Base-by-base conservation (phyloP, 2,329 filamentous ascomycete genomes). In the Cladosporium sp. region DNA sequence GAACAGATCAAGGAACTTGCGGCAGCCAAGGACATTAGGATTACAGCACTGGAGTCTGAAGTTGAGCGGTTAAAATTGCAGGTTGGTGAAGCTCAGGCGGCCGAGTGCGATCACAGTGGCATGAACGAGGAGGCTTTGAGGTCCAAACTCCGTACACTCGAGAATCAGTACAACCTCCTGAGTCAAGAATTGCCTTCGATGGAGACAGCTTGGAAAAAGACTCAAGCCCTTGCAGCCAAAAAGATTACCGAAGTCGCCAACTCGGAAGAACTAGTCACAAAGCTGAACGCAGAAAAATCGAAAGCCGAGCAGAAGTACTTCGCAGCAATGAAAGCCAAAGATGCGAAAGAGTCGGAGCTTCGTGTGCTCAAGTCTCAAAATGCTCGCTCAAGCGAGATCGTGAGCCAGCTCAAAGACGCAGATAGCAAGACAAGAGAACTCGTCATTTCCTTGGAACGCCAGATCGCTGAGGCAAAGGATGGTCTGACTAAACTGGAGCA, bases 251-350 rank as follows among this genome's bases (percentile, higher is more conserved):
- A 97, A 68, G 88, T 91, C 62, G 82, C 84, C 6, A 83, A 85
- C 4, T 81, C 92, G 74, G 93, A 98, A 79, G 93, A 97, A 65
- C 91, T 90, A 68, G 83, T 94, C 44, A 81, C 87, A 21, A 83
- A 91, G 28, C 81, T 96, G 23, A 87, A 87, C 49, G 91, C 92
- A 0, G 93, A 99, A 79, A 99, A 99, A 81, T 89, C 90, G 69
- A 98, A 97, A 78, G 94, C 94, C 1, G 95, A 99, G 74, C 94
- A 98, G 75, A 98, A 98, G 79, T 99, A 96, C 76, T 98, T 98
- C 77, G 92, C 91, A 1, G 92, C 93, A 10, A 93, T 96, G 84
- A 97, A 97, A 76, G 90, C 93, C 71, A 96, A 94, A 74, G 94
- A 98, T 74, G 89, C 91, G 53, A 86, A 92, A 60, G 90, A 93